These are phyloP conservation scores for Evernia prunastri DNA, from an alignment of 495 filamentous ascomycete species.

Conservation along the genomic window DNA sequence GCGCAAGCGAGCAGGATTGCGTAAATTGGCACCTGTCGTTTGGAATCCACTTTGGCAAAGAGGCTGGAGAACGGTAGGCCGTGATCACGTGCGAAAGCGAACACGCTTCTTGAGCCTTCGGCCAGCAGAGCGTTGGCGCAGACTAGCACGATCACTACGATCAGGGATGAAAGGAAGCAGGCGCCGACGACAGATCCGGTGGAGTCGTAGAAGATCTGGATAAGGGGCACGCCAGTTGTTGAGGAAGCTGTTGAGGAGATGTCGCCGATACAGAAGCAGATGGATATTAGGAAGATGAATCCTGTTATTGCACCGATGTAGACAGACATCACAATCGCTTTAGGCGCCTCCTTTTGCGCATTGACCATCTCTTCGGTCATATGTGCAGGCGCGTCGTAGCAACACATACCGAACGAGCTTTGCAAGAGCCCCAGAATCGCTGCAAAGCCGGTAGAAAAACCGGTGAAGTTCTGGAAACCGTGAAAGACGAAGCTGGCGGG, in stretches of 20 bases:
- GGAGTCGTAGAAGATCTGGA: conserved; percentile 45
- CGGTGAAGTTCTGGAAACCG: conserved; percentile 52
- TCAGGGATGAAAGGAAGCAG: conserved; percentile 37
- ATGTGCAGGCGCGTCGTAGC: conserved; percentile 32
- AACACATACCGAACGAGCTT: conserved; percentile 53
- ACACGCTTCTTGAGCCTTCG: conserved; percentile 40
- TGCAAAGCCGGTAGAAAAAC: conserved; percentile 45
- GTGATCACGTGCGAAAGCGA: conserved; percentile 44
- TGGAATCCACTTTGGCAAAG: conserved; percentile 38
- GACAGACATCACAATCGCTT: conserved; percentile 50
- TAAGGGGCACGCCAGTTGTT: conserved; percentile 43
- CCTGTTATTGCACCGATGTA: conserved; percentile 46
- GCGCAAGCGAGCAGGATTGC: conserved; percentile 43
- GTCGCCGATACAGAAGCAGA: conserved; percentile 48
- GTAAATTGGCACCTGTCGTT: conserved; percentile 43
- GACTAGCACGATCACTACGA: conserved; percentile 38
- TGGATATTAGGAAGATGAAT: conserved; percentile 41
- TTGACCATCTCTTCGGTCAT: conserved; percentile 41
- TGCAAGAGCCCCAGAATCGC: conserved; percentile 52
- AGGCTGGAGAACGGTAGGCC: conserved; percentile 43
- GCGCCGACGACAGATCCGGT: conserved; percentile 39
- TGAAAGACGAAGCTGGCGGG: conserved; percentile 49
- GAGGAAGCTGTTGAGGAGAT: conserved; percentile 35
- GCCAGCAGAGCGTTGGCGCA: conserved; percentile 40
- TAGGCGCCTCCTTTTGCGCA: conserved; percentile 45